Evolutionary conservation across 148 eudicot species (phyloP).

Genomic region (Amaranthus palmeri): DNA sequence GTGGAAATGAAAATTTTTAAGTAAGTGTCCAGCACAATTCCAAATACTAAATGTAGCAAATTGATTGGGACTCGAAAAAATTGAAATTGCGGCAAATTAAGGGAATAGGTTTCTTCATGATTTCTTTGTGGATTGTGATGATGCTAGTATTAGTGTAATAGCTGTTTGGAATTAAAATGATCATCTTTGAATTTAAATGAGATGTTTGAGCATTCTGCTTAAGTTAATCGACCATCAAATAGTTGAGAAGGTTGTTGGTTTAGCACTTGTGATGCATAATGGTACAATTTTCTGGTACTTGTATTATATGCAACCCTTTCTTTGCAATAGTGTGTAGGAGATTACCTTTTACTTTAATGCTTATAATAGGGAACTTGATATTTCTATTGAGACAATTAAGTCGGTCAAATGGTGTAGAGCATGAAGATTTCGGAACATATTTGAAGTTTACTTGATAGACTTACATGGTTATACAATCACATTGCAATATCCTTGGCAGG

Average conservation of each 20-base stretch:
- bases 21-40: too few relatives aligned
- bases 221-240: neutral
- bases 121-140: neutral
- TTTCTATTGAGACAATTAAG: neutral
- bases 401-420: neutral
- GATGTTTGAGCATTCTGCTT: neutral
- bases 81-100: too few relatives aligned
- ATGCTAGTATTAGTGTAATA: neutral
- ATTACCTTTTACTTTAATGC: neutral
- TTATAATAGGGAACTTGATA: neutral
- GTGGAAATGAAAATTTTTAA: too few relatives aligned
- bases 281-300: too few relatives aligned
- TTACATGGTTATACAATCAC: neutral
- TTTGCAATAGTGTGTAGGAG: neutral
- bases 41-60: too few relatives aligned
- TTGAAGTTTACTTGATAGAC: neutral
- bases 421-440: neutral
- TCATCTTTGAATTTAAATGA: constrained; percentile 1
- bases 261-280: neutral
- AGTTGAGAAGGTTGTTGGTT: neutral
- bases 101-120: neutral
- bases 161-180: neutral
- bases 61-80: too few relatives aligned
- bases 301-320: neutral
- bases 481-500: neutral